A percentile compares a stretch with the other conserved stretches of the same genome.
Evolutionary conservation across 352 stramenopile genomes (phyloP).

Genomic region (Pythium scleroteichum): DNA sequence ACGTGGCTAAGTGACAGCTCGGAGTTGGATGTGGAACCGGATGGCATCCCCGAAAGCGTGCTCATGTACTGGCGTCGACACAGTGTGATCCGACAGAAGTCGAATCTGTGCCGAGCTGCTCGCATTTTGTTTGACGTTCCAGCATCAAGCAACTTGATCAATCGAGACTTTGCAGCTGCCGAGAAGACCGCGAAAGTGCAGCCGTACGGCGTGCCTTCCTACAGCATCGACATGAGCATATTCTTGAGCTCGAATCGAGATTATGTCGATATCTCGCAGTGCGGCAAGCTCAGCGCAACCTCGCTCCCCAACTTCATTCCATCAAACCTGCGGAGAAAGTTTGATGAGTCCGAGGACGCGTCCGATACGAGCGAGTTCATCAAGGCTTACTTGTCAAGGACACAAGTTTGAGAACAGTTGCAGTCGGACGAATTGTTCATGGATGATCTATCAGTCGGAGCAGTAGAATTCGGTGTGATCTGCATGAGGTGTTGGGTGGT

Average conservation of each 20-base stretch:
- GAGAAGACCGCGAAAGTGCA: background rate
- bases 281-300: background rate
- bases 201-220: background rate
- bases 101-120: background rate
- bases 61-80: slow-evolving; percentile 9
- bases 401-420: too few species aligned
- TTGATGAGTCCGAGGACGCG: too few species aligned
- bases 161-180: slow-evolving; percentile 1
- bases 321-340: background rate
- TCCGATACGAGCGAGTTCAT: too few species aligned
- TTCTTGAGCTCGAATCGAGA: background rate
- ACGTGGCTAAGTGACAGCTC: slow-evolving; percentile 4
- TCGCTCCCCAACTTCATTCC: background rate
- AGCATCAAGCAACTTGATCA: background rate
- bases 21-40: background rate
- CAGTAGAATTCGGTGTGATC: too few species aligned
- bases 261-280: background rate
- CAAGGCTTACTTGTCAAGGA: too few species aligned
- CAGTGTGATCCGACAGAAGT: background rate
- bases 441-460: too few species aligned
- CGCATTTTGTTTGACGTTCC: slow-evolving; percentile 4
- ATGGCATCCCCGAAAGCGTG: background rate
- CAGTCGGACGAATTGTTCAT: too few species aligned
- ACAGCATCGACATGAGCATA: background rate
- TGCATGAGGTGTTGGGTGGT: too few species aligned